Base-by-base conservation (phyloP, 2,329 filamentous ascomycete species). In the Xylariaceae sp. region DNA sequence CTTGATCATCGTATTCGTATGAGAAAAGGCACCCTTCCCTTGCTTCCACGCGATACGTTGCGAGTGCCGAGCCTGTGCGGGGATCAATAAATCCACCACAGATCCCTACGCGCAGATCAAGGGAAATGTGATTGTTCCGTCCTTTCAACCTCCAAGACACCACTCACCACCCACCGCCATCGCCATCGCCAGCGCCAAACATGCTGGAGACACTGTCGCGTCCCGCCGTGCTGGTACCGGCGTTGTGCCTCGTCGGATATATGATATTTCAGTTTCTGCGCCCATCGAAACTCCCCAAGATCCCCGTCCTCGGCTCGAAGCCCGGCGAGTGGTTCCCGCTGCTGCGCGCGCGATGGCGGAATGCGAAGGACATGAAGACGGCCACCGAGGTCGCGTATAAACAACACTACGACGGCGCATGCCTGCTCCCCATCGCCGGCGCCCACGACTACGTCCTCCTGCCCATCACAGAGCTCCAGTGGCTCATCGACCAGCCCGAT, bases 261-360 rank as follows among this genome's bases (percentile, higher is more conserved):
- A 4, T 32, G 30, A 6, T 59, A 13, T 59, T 60, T 42, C 50
- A 53, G 19, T 41, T 57, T 11, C 41, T 60, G 19, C 46, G 49
- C 28, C 49, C 54, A 2, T 49, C 52, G 4, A 45, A 41, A 26
- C 43, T 59, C 9, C 60, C 59, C 15, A 47, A 58, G 13, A 36
- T 64, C 7, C 60, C 57, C 6, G 54, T 64, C 34, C 34, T 64
- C 26, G 58, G 60, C 17, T 50, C 55, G 4, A 53, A 44, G n/a
- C 41, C 57, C n/a, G 55, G 55, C 12, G 61, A 65, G 41, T 64
- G 58, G 61, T 62, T 65, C 40, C 51, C 60, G 6, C 45, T 54
- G 4, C 17, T 44, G 9, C 54, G 54, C 28, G 62, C 62, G 4
- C 49, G 34, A 43, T 63, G 54, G 55, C 54, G 60, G 16, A 64